Base-by-base conservation (phyloP, 352 stramenopile species). In the Phytophthora parvispora region DNA sequence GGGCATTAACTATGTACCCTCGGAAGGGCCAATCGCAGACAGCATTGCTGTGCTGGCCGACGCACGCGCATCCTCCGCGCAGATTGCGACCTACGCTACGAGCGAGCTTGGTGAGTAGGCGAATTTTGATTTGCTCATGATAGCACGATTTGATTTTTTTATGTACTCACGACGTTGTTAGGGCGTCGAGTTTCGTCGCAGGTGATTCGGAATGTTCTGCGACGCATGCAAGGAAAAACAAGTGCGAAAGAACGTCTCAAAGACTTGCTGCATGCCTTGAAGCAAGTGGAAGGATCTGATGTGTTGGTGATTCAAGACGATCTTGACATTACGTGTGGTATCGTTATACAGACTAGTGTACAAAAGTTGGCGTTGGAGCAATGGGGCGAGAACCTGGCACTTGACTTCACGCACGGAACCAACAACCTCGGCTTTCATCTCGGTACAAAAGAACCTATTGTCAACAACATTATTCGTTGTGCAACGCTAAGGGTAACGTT, bases 301-400 rank as follows among this genome's bases (percentile, higher is more conserved):
- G 60, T 60, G 12, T 8, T 67, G 1, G 2, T 67, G 27, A 43
- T 56, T 27, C 60, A 67, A 40, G 49, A 67, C 13, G 27, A 60
- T 10, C 29, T 60, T 8, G 50, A 67, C 13, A 55, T 60, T 2
- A 67, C 49, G 6, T 47, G n/a, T 16, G 60, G 27, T 8, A 31
- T 67, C 4, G 60, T 60, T 2, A 38, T 38, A 13, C 31, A 38
- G 31, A 38, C 31, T 13, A 38, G 15, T 9, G 7, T 38, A 6
- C 31, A 38, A 13, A 38, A 38, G 9, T 5, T 16, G 31, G 15
- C 15, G 9, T 38, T 38, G 12, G 31, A 38, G 31, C 31, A 10
- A 13, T 38, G 31, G 31, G 31, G 31, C 15, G 31, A 38, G 31
- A 38, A 9, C 9, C 31, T 38, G 15, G 31, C 31, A 38, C 12